Percentiles rank a stretch among this genome's conserved stretches.
Conservation (phyloP, 768 basidiomycete genomes). For the Mycena capillaripes region DNA sequence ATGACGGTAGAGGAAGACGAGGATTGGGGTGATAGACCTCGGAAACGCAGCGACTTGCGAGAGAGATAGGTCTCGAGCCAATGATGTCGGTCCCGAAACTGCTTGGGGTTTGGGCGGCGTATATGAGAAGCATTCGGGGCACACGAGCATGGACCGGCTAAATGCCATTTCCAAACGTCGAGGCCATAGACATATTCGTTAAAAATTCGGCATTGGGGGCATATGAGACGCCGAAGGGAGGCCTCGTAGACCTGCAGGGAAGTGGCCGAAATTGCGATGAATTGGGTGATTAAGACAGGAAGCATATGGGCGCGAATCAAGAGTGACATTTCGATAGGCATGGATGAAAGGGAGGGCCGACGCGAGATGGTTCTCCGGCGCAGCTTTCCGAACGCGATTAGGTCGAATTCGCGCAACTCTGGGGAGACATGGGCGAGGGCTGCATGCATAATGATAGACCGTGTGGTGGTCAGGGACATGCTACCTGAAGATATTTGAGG, state of each 20-base stretch:
- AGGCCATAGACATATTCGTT: slow-evolving; percentile 53
- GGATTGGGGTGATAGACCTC: slow-evolving; percentile 38
- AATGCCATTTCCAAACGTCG: slow-evolving; percentile 53
- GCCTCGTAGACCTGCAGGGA: slow-evolving; percentile 59
- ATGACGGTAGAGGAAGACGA: slow-evolving; percentile 46
- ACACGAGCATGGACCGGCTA: slow-evolving; percentile 50
- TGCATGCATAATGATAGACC: slow-evolving; percentile 65
- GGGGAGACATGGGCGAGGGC: slow-evolving; percentile 64
- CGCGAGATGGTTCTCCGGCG: slow-evolving; percentile 15
- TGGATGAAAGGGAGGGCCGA: slow-evolving; percentile 32
- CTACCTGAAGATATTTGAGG: slow-evolving; percentile 29
- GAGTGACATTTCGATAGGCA: slow-evolving; percentile 69
- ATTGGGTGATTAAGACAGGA: slow-evolving; percentile 55
- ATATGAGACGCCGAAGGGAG: slow-evolving; percentile 53
- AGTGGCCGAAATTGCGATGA: slow-evolving; percentile 56
- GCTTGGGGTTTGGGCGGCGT: slow-evolving; percentile 38
- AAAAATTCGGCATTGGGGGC: slow-evolving; percentile 53
- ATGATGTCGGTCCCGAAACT: slow-evolving; percentile 57
- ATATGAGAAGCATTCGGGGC: slow-evolving; percentile 64
- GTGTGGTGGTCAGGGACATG: slow-evolving; percentile 52
- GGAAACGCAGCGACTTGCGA: slow-evolving; percentile 47
- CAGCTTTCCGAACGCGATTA: slow-evolving; percentile 44
- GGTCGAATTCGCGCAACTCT: slow-evolving; percentile 59
- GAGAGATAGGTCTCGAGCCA: slow-evolving; percentile 65
- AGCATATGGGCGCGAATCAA: slow-evolving; percentile 64